Conservation (phyloP, 345 rosid species). For the Firmiana major region DNA sequence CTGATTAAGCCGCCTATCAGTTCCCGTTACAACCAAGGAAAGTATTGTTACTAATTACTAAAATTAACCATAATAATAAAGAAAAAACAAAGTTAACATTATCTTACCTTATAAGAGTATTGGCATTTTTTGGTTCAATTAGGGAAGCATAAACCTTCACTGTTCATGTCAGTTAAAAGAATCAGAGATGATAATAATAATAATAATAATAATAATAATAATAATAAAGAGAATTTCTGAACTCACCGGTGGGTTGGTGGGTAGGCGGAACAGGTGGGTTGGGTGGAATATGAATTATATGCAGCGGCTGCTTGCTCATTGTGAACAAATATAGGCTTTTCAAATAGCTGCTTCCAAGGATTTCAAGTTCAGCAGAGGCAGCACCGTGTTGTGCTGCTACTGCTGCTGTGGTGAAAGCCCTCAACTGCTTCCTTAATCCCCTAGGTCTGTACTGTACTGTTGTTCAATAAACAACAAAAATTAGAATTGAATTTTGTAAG, state of each 20-base stretch:
- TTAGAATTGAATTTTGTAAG: no score
- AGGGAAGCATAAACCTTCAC: constrained; percentile 64
- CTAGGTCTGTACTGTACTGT: no score
- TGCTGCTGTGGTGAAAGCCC: neutral
- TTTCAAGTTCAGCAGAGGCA: neutral
- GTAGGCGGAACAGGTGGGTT: constrained; percentile 45
- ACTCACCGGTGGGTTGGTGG: constrained; percentile 61
- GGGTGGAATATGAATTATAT: constrained; percentile 54
- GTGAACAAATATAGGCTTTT: neutral
- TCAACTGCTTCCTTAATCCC: neutral
- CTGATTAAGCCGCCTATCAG: constrained; percentile 56
- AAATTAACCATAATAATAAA: neutral
- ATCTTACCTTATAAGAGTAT: constrained; percentile 77
- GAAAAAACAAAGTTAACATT: neutral
- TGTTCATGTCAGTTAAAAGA: constrained; percentile 15
- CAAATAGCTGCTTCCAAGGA: neutral
- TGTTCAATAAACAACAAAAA: no score
- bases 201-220: neutral
- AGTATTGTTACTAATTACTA: neutral
- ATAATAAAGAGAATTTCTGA: neutral
- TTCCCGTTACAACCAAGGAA: neutral
- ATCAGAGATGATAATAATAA: neutral
- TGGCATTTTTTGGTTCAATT: constrained; percentile 63
- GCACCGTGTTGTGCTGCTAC: neutral
- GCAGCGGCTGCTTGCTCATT: constrained; percentile 19